Conservation (phyloP, 768 basidiomycete genomes). For the Pleurotus sapidus region DNA sequence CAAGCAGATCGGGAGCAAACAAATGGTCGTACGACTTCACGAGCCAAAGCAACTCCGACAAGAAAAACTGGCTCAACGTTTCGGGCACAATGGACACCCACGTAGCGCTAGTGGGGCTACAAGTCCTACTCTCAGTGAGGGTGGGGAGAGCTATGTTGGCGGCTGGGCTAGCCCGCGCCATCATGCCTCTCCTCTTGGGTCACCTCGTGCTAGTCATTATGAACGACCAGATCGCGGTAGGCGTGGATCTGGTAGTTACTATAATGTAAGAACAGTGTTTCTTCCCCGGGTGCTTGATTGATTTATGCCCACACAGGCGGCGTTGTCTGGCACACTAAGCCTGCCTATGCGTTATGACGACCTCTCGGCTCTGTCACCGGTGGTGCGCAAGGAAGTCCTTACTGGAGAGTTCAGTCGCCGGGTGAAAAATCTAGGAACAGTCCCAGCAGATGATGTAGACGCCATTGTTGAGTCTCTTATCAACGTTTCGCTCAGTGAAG, state of each 20-base stretch:
- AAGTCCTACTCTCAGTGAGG: conserved; percentile 80
- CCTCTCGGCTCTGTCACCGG: conserved; percentile 76
- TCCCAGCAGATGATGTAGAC: conserved; percentile 57
- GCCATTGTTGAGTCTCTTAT: conserved; percentile 72
- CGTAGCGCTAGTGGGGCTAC: conserved; percentile 81
- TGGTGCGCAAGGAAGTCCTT: conserved; percentile 83
- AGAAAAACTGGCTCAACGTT: conserved; percentile 84
- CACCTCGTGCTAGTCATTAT: conserved; percentile 48
- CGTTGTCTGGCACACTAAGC: conserved; percentile 74
- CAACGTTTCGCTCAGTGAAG: conserved; percentile 67
- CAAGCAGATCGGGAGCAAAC: conserved; percentile 62
- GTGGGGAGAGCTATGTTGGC: conserved; percentile 62
- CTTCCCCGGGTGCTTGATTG: no score
- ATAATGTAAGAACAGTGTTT: conserved; percentile 49
- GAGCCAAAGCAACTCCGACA: conserved; percentile 91
- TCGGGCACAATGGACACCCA: conserved; percentile 77
- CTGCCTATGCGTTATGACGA: conserved; percentile 88
- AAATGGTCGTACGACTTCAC: conserved; percentile 82
- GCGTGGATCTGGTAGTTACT: conserved; percentile 85
- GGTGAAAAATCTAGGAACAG: conserved; percentile 53
- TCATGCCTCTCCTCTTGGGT: conserved; percentile 48
- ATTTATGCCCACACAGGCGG: conserved; percentile 49
- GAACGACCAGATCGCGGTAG: conserved; percentile 67
- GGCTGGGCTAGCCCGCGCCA: conserved; percentile 76
- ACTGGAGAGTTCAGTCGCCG: conserved; percentile 80